Evolutionary conservation across 306 rosid species (phyloP).

Genomic region (Neltuma alba): DNA sequence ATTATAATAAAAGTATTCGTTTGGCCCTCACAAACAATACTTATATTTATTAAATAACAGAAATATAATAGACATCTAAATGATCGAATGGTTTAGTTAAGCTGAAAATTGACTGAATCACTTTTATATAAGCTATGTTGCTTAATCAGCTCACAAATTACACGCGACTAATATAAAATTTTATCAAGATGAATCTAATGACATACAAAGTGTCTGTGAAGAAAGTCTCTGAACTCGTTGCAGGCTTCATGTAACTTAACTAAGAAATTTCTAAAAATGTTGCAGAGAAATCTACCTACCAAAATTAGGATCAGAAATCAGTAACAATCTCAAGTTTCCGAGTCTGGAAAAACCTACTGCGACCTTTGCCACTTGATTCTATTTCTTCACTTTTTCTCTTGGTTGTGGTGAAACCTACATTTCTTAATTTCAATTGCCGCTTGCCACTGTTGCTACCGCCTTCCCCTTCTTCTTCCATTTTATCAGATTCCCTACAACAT

Average conservation of each 20-base stretch:
- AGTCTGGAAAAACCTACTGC: constrained; percentile 77
- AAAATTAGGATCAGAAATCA: constrained; percentile 59
- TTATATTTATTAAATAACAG: no score
- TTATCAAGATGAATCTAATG: background rate
- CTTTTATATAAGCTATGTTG: background rate
- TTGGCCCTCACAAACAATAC: background rate
- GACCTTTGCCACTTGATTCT: constrained; percentile 88
- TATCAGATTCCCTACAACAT: constrained; percentile 66
- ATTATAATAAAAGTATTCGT: background rate
- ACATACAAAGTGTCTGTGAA: constrained; percentile 21
- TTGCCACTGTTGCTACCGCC: constrained; percentile 48
- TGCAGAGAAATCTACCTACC: constrained; percentile 7
- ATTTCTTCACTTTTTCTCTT: constrained; percentile 85
- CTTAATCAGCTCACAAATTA: constrained; percentile 20
- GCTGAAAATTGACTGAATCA: no score
- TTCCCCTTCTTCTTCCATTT: constrained; percentile 52
- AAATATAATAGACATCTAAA: no score
- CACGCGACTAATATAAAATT: background rate
- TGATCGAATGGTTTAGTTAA: background rate
- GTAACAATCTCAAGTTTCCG: constrained; percentile 77
- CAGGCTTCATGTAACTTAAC: constrained; percentile 23
- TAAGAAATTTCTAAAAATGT: constrained; percentile 21
- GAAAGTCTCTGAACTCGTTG: constrained; percentile 16
- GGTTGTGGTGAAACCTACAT: constrained; percentile 70
- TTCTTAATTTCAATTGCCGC: constrained; percentile 73